Evolutionary conservation across 192 early-diverging fungal genomes (phyloP).

Genomic region (Coemansia sp.): DNA sequence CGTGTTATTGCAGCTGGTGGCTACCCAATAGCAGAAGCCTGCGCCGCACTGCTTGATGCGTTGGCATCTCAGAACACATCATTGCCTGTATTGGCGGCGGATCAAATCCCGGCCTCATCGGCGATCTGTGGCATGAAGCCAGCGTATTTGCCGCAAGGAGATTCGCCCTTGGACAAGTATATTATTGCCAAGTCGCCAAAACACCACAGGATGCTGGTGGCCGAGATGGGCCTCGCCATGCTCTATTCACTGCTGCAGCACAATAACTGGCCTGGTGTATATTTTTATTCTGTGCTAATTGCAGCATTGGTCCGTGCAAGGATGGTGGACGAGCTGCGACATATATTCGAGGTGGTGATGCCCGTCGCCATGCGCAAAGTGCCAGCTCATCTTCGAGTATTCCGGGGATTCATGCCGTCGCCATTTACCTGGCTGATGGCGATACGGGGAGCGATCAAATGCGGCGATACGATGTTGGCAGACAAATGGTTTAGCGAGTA

Average conservation of each 20-base stretch:
- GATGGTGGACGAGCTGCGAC: conserved; percentile 18
- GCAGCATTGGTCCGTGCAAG: conserved; percentile 16
- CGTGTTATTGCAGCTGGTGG: conserved; percentile 23
- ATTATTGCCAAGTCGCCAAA: conserved; percentile 9
- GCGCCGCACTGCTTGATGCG: conserved; percentile 15
- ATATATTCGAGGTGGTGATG: conserved; percentile 37
- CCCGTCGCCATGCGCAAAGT: conserved; percentile 21
- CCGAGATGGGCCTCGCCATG: conserved; percentile 39
- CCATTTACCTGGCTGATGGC: conserved; percentile 35
- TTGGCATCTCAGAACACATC: conserved; percentile 1
- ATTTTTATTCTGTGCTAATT: conserved; percentile 35
- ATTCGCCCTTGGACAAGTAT: conserved; percentile 16
- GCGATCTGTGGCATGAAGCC: conserved; percentile 23
- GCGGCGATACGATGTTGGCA: conserved; percentile 21
- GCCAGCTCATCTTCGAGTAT: conserved; percentile 22
- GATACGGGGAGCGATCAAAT: conserved; percentile 22
- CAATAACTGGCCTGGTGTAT: conserved; percentile 19
- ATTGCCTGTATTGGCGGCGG: conserved; percentile 24
- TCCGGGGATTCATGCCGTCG: conserved; percentile 22
- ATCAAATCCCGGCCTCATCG: background rate
- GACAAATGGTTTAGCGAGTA: conserved; percentile 49
- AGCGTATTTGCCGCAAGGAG: conserved; percentile 32
- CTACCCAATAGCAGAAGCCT: conserved; percentile 23
- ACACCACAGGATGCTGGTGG: conserved; percentile 23
- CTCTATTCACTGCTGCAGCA: conserved; percentile 28